A percentile compares a stretch with the other conserved stretches of the same genome.
phyloP scores from a whole-genome alignment of 225 moss, liverwort and hornwort genomes.

The Physcomitrellopsis africana region DNA sequence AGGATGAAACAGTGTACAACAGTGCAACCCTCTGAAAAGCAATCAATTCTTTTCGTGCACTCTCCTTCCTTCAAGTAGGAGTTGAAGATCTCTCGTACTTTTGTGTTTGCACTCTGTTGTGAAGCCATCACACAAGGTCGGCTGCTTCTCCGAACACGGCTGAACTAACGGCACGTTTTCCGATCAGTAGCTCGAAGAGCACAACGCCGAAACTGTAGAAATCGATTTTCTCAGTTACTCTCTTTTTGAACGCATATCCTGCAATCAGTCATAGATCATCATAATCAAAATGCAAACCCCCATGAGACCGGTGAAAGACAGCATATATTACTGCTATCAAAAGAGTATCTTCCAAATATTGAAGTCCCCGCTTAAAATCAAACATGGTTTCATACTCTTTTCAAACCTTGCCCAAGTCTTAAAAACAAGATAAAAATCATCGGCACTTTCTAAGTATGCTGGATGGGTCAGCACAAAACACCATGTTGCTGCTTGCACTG shows the following conservation, averaged over 20 bases:
- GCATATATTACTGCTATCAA: not conserved
- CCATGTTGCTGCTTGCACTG: slow-evolving; percentile 41
- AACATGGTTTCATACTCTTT: not conserved
- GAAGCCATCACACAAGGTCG: slow-evolving; percentile 39
- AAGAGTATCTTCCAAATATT: slow-evolving; percentile 1
- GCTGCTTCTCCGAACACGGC: slow-evolving; percentile 1
- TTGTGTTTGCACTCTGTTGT: slow-evolving; percentile 9
- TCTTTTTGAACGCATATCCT: slow-evolving; percentile 30
- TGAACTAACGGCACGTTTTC: slow-evolving; percentile 28
- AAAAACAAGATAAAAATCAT: no score
- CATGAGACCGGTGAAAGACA: not conserved
- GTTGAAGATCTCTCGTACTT: slow-evolving; percentile 26
- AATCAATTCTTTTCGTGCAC: slow-evolving; percentile 21
- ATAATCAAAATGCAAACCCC: not conserved
- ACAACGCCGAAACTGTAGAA: slow-evolving; percentile 37
- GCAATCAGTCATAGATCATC: not conserved
- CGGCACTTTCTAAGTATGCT: not conserved
- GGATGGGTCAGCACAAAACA: not conserved
- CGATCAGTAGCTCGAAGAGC: slow-evolving; percentile 39
- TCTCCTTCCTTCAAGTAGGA: not conserved
- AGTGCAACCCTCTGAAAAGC: slow-evolving; percentile 15
- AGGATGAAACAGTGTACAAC: slow-evolving; percentile 14
- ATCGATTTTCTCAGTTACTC: slow-evolving; percentile 38
- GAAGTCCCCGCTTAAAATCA: not conserved
- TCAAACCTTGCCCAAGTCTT: not conserved